Conservation (phyloP, 2,329 filamentous ascomycete species). For the Aspergillus sp. region DNA sequence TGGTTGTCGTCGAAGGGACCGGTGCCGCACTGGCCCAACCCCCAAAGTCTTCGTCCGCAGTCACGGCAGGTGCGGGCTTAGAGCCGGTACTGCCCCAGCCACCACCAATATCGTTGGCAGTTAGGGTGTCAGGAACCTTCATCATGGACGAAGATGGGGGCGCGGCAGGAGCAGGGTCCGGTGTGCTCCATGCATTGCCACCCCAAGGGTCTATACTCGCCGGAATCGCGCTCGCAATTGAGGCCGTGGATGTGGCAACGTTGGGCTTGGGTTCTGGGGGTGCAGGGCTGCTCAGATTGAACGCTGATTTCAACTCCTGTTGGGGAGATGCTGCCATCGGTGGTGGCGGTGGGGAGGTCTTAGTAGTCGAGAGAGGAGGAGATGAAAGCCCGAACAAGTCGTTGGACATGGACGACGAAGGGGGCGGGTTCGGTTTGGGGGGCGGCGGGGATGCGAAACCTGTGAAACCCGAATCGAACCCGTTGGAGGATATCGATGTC, state of each 20-base stretch:
- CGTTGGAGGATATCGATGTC: slow-evolving; percentile 55
- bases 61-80: slow-evolving; percentile 59
- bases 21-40: slow-evolving; percentile 81
- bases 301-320: slow-evolving; percentile 62
- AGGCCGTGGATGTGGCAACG: slow-evolving; percentile 37
- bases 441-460: slow-evolving; percentile 51
- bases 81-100: slow-evolving; percentile 55
- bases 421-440: slow-evolving; percentile 46
- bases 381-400: slow-evolving; percentile 77
- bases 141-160: slow-evolving; percentile 36
- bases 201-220: slow-evolving; percentile 74
- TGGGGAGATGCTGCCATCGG: slow-evolving; percentile 37
- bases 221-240: slow-evolving; percentile 40
- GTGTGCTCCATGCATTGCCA: slow-evolving; percentile 74
- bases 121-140: slow-evolving; percentile 46
- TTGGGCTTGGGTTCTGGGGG: slow-evolving; percentile 42
- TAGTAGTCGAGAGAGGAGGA: slow-evolving; percentile 39
- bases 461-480: slow-evolving; percentile 65
- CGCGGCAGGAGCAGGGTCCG: slow-evolving; percentile 50
- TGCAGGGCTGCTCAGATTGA: slow-evolving; percentile 63
- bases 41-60: slow-evolving; percentile 92
- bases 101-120: slow-evolving; percentile 62
- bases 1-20: slow-evolving; percentile 42
- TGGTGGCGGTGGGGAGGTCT: slow-evolving; percentile 44
- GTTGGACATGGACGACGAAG: slow-evolving; percentile 56